Conservation (phyloP, 768 basidiomycete species). For the Gloeostereum incarnatum region DNA sequence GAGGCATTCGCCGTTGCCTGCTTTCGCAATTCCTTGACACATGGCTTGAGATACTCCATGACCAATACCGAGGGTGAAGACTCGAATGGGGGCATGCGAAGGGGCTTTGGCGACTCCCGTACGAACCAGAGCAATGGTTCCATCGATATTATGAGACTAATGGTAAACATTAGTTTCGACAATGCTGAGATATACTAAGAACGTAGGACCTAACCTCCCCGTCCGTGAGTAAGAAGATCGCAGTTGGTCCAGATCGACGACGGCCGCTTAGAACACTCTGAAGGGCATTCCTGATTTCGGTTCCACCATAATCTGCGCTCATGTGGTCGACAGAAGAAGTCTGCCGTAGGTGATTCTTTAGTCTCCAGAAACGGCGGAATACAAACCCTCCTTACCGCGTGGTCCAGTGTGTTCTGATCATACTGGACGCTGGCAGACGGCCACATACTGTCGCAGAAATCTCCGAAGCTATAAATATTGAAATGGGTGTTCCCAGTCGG, state of each 20-base stretch:
- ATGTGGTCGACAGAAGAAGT: slow-evolving; percentile 28
- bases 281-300: slow-evolving; percentile 37
- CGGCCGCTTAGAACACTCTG: slow-evolving; percentile 25
- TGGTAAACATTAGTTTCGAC: background rate
- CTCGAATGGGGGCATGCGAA: slow-evolving; percentile 25
- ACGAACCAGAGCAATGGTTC: slow-evolving; percentile 13
- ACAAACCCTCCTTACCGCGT: slow-evolving; percentile 25
- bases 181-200: background rate
- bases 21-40: slow-evolving; percentile 43
- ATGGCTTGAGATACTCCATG: slow-evolving; percentile 34
- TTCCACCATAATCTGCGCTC: slow-evolving; percentile 37
- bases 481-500: slow-evolving; percentile 32
- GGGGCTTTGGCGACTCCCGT: slow-evolving; percentile 22
- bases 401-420: slow-evolving; percentile 17
- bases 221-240: slow-evolving; percentile 51
- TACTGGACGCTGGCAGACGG: slow-evolving; percentile 20
- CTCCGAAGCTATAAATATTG: slow-evolving; percentile 53
- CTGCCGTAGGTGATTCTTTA: slow-evolving; percentile 15
- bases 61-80: slow-evolving; percentile 56
- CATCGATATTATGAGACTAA: slow-evolving; percentile 14
- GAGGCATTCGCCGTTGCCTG: slow-evolving; percentile 40
- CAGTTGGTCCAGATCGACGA: slow-evolving; percentile 26
- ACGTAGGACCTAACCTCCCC: slow-evolving; percentile 27
- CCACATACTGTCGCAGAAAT: slow-evolving; percentile 21
- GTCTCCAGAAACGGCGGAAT: background rate